Base-by-base conservation (phyloP, 805 yeast species). In the Pachysolen tannophilus region DNA sequence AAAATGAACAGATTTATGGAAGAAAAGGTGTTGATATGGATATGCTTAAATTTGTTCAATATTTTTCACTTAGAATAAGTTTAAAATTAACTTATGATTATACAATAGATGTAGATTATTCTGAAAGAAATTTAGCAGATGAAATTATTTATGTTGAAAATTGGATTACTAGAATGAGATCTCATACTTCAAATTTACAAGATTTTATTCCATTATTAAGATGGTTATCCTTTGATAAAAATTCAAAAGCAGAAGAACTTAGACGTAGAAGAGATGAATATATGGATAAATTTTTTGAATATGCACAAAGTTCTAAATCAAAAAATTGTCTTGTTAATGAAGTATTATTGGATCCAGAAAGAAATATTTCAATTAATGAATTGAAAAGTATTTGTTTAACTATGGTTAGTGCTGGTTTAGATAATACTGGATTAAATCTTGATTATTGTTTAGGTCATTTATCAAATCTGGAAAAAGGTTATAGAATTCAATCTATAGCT, bases 391-490 rank as follows among this genome's bases (percentile, higher is more conserved):
- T 78, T 5, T 81, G 88, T 48, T 58, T 82, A 27, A 78, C 88
- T 0, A 74, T 81, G 80, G 78, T 82, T 0, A 78, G 86, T 44
- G 92, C 88, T 7, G 92, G 92, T 0, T 56, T 82, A 17, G 90
- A 82, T 49, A 82, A 82, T 42, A 71, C 79, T 1, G 78, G 86
- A 0, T 60, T 80, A 21, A 79, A 74, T 31, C 60, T 81, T 33
- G 69, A 71, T 41, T 75, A 79, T 41, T 62, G 78, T 7, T 48
- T 79, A 43, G 82, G 82, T 1, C 81, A 76, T 26, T 55, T 82
- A 28, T 65, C 79, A 6, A 62, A 64, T 13, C 63, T 65, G 2
- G 42, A 38, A 11, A 39, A 47, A 20, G 72, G 72, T 0, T 43
- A 50, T 1, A 40, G 35, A 0, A 44, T 74, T 8, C 81, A 75